Base-by-base conservation (phyloP, 75 land plant species). In the Picea glauca region DNA sequence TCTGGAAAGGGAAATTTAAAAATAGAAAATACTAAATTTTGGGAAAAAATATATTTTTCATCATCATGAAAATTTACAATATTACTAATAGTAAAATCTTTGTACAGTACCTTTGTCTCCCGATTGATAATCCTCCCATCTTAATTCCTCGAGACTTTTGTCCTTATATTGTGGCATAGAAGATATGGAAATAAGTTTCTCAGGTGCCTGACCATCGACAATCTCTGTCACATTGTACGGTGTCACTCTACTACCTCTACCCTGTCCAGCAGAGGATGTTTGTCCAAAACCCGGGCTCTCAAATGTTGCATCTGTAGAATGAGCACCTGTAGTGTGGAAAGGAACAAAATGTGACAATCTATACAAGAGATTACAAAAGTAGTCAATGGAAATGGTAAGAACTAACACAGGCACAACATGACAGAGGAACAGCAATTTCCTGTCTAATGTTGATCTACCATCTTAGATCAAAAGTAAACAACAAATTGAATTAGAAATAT, bases 91-190 rank as follows among this genome's bases (percentile, higher is more conserved):
- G 9, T 50, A 50, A 46, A 46, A 50, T 50, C 54, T 50, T 8
- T 50, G 54, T 50, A 50, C 54, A 50, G 54, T 60, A 95, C 99
- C 99, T 90, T 95, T 98, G 75, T 98, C 96, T 13, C 96, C 96
- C 72, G 72, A 83, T 78, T 93, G 98, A 78, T 92, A 96, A 78
- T 96, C 99, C 79, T 96, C 99, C 99, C 99, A 96, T 72, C 98
- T 84, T 68, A 96, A 82, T 76, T 96, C 99, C 78, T 96, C 99
- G 60, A 83, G 94, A 73, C 93, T 90, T 79, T 93, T 98, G 31
- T 93, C 92, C 78, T 93, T 95, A 83, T 98, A 95, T 35, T 82
- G 87, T 77, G 98, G 94, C 94, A 98, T 98, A 58, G 99, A 98
- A 26, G 96, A 95, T 77, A 98, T 98, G 12, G 98, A 98, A 80